A percentile compares a stretch with the other conserved stretches of the same genome.
Evolutionary conservation across 139 green algal genomes (phyloP).

Genomic region (Chlorella sp.): DNA sequence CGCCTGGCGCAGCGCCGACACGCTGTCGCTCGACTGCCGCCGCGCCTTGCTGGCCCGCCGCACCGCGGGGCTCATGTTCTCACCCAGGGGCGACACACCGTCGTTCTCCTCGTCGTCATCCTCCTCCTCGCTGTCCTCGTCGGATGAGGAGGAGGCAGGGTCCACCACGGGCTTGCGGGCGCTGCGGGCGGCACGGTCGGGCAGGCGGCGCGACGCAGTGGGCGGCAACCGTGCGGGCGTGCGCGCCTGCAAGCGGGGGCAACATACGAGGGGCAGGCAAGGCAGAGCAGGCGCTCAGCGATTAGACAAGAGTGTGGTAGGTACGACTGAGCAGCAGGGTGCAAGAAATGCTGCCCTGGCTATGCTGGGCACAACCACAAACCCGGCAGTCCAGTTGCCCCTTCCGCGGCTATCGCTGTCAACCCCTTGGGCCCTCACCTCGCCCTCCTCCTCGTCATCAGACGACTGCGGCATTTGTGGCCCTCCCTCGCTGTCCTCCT

Average conservation of each 20-base stretch:
- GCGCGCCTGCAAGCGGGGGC: not conserved
- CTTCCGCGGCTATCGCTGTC: not conserved
- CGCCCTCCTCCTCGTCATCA: conserved; percentile 8
- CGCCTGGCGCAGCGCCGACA: conserved; percentile 33
- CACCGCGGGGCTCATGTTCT: conserved; percentile 28
- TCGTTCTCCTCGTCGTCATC: conserved; percentile 10
- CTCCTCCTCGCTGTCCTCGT: not conserved
- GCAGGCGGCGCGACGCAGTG: conserved; percentile 19
- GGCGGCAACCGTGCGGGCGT: conserved; percentile 15
- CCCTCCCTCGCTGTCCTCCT: not conserved
- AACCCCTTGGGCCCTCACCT: not conserved
- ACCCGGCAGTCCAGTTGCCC: not conserved
- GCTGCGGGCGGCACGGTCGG: conserved; percentile 15
- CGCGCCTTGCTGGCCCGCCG: conserved; percentile 13
- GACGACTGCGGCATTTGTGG: conserved; percentile 16
- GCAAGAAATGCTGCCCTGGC: not conserved
- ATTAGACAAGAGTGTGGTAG: not conserved
- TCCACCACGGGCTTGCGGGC: conserved; percentile 30
- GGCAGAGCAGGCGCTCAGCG: not conserved
- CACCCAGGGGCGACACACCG: conserved; percentile 7
- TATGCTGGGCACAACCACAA: not conserved
- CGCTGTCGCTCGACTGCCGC: conserved; percentile 7
- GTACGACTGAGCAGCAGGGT: too few relatives aligned
- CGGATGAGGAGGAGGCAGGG: not conserved
- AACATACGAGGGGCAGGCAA: not conserved